Conservation (phyloP, 78 protist genomes). For the Chrysochromulina tobinii region DNA sequence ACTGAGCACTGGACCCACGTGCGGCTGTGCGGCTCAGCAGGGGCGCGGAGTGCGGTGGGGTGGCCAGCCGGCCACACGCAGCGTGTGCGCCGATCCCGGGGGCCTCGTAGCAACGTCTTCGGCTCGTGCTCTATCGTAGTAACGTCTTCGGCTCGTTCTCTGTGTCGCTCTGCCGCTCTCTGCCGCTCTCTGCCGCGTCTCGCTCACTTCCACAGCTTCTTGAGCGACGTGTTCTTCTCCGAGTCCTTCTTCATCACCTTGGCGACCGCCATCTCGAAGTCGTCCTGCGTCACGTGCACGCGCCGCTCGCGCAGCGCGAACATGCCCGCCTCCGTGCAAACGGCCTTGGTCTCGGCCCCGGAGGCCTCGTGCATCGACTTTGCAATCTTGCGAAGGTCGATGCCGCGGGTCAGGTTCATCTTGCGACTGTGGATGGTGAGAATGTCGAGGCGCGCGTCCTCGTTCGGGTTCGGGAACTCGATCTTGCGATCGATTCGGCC, state of each 20-base stretch:
- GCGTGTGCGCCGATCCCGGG: too few relatives aligned
- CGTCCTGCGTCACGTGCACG: constrained; percentile 98
- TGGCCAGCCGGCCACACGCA: too few relatives aligned
- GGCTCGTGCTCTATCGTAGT: too few relatives aligned
- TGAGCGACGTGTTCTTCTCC: constrained; percentile 90
- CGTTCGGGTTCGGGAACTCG: constrained; percentile 94
- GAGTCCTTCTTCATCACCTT: constrained; percentile 90
- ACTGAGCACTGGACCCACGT: too few relatives aligned
- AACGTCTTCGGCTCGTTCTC: too few relatives aligned
- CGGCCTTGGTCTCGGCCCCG: constrained; percentile 98
- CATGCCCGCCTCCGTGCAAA: constrained; percentile 99
- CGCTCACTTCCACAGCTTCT: constrained; percentile 89
- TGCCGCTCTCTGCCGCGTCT: too few relatives aligned
- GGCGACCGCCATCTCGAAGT: constrained; percentile 98
- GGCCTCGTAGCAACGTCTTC: too few relatives aligned
- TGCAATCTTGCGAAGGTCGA: constrained; percentile 89
- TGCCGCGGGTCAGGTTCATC: constrained; percentile 98
- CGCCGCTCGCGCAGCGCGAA: constrained; percentile 98
- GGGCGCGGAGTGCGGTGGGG: too few relatives aligned
- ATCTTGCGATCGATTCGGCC: constrained; percentile 99
- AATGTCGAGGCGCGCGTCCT: constrained; percentile 93
- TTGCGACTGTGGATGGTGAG: constrained; percentile 96
- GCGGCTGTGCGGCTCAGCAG: too few relatives aligned
- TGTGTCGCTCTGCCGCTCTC: too few relatives aligned
- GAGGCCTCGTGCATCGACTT: constrained; percentile 86